Percentiles rank a stretch among this genome's conserved stretches.
Conservation (phyloP, 176 grass and related monocot genomes). For the Eremochloa ophiuroides region DNA sequence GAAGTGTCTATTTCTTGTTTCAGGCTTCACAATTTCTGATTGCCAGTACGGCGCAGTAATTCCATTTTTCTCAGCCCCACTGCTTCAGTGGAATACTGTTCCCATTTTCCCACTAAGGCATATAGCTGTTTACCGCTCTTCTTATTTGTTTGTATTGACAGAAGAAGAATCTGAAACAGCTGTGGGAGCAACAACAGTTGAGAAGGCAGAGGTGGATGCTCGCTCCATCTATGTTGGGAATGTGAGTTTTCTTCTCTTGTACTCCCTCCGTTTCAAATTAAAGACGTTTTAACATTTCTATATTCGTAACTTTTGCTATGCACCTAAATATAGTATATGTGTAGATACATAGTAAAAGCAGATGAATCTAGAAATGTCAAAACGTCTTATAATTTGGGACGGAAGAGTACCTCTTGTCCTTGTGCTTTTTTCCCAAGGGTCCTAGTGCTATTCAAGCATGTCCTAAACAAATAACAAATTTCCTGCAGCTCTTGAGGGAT, state of each 20-base stretch:
- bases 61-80: background rate
- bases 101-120: background rate
- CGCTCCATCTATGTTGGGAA: slow-evolving; percentile 83
- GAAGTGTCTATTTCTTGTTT: background rate
- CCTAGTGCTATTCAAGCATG: background rate
- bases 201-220: slow-evolving; percentile 75
- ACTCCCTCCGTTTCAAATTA: no score
- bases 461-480: background rate
- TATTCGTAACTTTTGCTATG: no score
- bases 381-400: no score
- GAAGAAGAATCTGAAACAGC: slow-evolving; percentile 29
- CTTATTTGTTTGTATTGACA: background rate
- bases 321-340: no score
- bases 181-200: slow-evolving; percentile 21
- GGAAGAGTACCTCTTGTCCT: no score
- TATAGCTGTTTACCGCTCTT: background rate
- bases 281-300: no score
- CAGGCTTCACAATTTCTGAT: background rate
- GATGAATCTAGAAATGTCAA: no score
- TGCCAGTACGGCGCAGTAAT: background rate
- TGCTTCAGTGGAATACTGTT: background rate
- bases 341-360: no score
- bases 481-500: background rate
- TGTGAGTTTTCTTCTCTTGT: slow-evolving; percentile 56
- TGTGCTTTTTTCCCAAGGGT: no score